phyloP scores from a whole-genome alignment of 139 green algal genomes.

The Gonium pectorale region DNA sequence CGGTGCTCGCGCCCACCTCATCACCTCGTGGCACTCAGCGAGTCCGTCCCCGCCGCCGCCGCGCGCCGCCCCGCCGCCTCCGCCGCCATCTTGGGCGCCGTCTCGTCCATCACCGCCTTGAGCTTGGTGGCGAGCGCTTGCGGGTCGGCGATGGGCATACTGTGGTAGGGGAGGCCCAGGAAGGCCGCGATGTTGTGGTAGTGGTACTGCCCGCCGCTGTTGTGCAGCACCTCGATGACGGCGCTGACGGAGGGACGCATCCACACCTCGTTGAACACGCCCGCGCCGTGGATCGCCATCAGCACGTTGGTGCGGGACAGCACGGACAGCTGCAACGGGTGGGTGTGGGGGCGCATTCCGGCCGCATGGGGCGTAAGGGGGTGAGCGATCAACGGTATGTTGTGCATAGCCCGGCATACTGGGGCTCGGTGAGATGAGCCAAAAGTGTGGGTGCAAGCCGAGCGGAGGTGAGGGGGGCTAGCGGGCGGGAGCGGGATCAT shows the following conservation, averaged over 20 bases:
- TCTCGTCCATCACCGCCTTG: constrained; percentile 15
- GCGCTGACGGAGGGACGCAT: neutral
- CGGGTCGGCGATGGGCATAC: constrained; percentile 5
- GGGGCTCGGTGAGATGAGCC: too few species aligned
- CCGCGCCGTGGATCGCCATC: constrained; percentile 33
- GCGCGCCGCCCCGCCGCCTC: too few species aligned
- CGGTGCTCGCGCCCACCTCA: too few species aligned
- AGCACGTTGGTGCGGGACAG: constrained; percentile 31
- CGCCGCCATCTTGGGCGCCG: constrained; percentile 1
- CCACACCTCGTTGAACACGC: constrained; percentile 44
- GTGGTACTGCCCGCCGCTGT: constrained; percentile 34
- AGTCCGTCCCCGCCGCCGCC: too few species aligned
- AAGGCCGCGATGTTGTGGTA: constrained; percentile 43
- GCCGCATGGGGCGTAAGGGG: too few species aligned
- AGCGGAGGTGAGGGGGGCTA: neutral
- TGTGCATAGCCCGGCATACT: too few species aligned
- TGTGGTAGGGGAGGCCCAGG: constrained; percentile 31
- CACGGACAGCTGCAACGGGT: neutral
- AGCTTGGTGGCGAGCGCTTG: neutral
- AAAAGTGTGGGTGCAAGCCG: too few species aligned
- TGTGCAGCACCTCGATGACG: constrained; percentile 41
- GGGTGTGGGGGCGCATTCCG: too few species aligned
- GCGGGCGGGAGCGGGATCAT: too few species aligned
- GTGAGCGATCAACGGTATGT: too few species aligned
- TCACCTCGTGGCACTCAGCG: too few species aligned